Percentiles rank a stretch among this genome's conserved stretches.
Evolutionary conservation across 352 stramenopile genomes (phyloP).

Genomic region (Globisporangium carolinianum): DNA sequence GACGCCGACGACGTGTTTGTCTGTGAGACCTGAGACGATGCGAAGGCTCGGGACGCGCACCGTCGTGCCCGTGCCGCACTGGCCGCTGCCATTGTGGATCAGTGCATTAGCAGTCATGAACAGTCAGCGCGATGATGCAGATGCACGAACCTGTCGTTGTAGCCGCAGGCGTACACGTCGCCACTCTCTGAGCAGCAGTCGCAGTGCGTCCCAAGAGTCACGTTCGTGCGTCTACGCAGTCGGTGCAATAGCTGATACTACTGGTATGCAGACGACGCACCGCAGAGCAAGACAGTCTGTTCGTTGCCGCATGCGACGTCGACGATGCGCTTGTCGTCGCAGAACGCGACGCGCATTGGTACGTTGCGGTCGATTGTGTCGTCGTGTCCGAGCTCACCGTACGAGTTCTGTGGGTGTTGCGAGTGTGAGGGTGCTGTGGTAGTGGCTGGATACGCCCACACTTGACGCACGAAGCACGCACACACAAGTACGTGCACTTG

Average conservation of each 20-base stretch:
- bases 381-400: slow-evolving; percentile 87
- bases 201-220: background rate
- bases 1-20: slow-evolving; percentile 60
- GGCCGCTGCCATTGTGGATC: slow-evolving; percentile 40
- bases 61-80: slow-evolving; percentile 84
- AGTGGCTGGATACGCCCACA: too few relatives aligned
- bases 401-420: slow-evolving; percentile 72
- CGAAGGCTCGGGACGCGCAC: slow-evolving; percentile 51
- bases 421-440: background rate
- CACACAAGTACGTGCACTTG: slow-evolving; percentile 4
- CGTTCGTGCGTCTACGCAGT: background rate
- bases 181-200: slow-evolving; percentile 33
- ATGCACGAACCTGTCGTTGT: slow-evolving; percentile 83
- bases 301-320: slow-evolving; percentile 89
- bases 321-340: slow-evolving; percentile 38
- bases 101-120: too few relatives aligned
- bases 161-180: slow-evolving; percentile 84
- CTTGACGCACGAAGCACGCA: too few relatives aligned
- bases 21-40: slow-evolving; percentile 43
- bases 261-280: slow-evolving; percentile 18
- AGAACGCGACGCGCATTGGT: slow-evolving; percentile 39
- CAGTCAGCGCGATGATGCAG: too few relatives aligned
- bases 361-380: slow-evolving; percentile 65
- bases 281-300: slow-evolving; percentile 80
- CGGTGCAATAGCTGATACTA: too few relatives aligned